Conservation (phyloP, 805 yeast genomes). For the Candida ipomoeae region DNA sequence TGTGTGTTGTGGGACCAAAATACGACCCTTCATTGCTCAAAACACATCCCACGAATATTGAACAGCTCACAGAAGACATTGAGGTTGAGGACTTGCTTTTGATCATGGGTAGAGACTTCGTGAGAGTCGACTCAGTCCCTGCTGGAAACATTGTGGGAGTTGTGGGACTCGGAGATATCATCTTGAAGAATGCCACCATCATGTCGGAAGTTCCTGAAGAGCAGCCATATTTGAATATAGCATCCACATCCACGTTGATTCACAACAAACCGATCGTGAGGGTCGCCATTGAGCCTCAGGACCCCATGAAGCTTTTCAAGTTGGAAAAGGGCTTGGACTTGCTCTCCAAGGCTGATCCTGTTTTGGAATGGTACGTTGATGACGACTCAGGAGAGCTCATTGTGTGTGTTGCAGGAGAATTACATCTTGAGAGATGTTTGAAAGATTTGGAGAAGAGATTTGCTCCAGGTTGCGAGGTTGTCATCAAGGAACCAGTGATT, state of each 20-base stretch:
- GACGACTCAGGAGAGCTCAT: conserved; percentile 88
- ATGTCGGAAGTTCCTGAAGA: conserved; percentile 56
- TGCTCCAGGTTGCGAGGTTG: conserved; percentile 79
- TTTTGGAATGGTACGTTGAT: conserved; percentile 80
- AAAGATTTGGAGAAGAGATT: conserved; percentile 87
- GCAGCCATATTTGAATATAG: conserved; percentile 68
- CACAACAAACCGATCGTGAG: conserved; percentile 86
- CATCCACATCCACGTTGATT: conserved; percentile 43
- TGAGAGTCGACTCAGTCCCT: conserved; percentile 74
- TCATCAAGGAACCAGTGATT: conserved; percentile 86
- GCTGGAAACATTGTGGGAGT: conserved; percentile 95
- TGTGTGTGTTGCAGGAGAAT: conserved; percentile 92
- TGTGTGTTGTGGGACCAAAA: conserved; percentile 81
- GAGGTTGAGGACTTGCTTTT: conserved; percentile 68
- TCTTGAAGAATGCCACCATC: conserved; percentile 84
- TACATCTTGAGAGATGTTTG: conserved; percentile 90
- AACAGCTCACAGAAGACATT: conserved; percentile 52
- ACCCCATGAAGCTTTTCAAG: conserved; percentile 73
- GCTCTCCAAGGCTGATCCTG: conserved; percentile 88
- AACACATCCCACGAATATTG: conserved; percentile 36
- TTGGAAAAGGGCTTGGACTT: conserved; percentile 75
- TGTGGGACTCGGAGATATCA: conserved; percentile 79
- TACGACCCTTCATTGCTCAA: conserved; percentile 58
- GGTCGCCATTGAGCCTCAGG: conserved; percentile 92
- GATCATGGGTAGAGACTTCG: conserved; percentile 89